A percentile compares a stretch with the other conserved stretches of the same genome.
Evolutionary conservation across 1,139 yeast species (phyloP).

Genomic region (Geotrichum phurueaensis): DNA sequence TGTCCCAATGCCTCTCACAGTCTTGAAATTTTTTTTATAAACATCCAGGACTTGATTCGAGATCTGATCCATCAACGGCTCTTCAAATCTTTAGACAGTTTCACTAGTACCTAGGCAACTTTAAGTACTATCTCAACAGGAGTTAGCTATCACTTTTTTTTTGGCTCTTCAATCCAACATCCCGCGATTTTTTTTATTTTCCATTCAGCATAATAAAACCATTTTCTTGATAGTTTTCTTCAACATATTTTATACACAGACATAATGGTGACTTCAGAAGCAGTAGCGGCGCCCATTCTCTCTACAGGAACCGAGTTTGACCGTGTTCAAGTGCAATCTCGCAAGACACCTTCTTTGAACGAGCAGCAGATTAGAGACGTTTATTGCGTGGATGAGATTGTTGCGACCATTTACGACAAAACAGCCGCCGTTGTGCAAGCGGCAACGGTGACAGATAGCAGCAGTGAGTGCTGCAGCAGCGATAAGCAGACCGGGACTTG

Average conservation of each 20-base stretch:
- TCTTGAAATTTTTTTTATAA: neutral
- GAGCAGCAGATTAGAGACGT: conserved; percentile 37
- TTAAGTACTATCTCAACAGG: neutral
- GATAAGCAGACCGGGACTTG: conserved; percentile 34
- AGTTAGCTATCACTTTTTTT: neutral
- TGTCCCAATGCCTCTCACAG: neutral
- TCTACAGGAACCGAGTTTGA: conserved; percentile 44
- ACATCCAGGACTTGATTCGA: neutral
- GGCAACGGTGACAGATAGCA: conserved; percentile 43
- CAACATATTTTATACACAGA: neutral
- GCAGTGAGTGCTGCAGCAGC: conserved; percentile 44
- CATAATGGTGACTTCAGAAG: neutral
- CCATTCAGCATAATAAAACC: neutral
- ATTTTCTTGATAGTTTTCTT: neutral
- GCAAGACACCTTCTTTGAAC: conserved; percentile 32
- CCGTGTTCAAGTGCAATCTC: conserved; percentile 41
- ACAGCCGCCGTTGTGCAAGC: conserved; percentile 9
- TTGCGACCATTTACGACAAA: conserved; percentile 24
- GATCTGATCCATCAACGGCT: conserved; percentile 1
- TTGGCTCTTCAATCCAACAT: neutral
- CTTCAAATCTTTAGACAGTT: neutral
- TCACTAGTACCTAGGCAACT: neutral
- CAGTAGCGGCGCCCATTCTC: conserved; percentile 4
- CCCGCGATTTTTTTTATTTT: neutral
- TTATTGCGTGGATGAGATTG: conserved; percentile 29